Base-by-base conservation (phyloP, 2,329 filamentous ascomycete species). In the Coniochaeta sp. region DNA sequence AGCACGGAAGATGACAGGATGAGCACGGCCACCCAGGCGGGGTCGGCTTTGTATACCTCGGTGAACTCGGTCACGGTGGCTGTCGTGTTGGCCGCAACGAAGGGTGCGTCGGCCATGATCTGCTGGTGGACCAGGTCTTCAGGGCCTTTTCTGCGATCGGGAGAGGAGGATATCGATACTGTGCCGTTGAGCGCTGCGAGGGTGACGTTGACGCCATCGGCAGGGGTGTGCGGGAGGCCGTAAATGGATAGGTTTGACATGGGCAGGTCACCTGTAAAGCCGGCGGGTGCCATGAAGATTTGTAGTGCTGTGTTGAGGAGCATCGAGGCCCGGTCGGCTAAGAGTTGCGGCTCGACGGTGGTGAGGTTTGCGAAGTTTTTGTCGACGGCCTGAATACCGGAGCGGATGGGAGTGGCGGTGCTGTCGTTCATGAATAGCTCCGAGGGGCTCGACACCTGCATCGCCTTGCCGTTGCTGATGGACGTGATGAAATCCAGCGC, bases 301-400 rank as follows among this genome's bases (percentile, higher is more conserved):
- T 58, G 56, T 14, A 58, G 56, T 24, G 56, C 56, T 19, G 56
- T 44, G 56, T 58, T 58, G 34, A 58, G 56, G 34, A 58, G 36
- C 56, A 58, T 58, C 22, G 56, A 43, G 16, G 34, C 56, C 16
- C 56, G 34, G 24, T 58, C 56, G 1, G 56, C 56, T 2, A 58
- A 17, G 3, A 58, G 34, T 1, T 44, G 8, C 4, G 34, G 56
- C 3, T 58, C 56, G 17, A 44, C 38, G 6, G 7, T 3, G 56
- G 6, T 58, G 22, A 58, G 26, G 22, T 58, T 44, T n/a, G 24
- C 56, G 7, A 58, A 34, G 34, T 44, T 40, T 16, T 56, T 36
- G 54, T 8, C n/a, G 12, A 8, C 11, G 55, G 5, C 11, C 22
- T 44, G 36, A 6, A 44, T n/a, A 14, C 34, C 56, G n/a, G 38